Conservation (phyloP, 202 grass and related monocot genomes). For the Carex sylvatica region DNA sequence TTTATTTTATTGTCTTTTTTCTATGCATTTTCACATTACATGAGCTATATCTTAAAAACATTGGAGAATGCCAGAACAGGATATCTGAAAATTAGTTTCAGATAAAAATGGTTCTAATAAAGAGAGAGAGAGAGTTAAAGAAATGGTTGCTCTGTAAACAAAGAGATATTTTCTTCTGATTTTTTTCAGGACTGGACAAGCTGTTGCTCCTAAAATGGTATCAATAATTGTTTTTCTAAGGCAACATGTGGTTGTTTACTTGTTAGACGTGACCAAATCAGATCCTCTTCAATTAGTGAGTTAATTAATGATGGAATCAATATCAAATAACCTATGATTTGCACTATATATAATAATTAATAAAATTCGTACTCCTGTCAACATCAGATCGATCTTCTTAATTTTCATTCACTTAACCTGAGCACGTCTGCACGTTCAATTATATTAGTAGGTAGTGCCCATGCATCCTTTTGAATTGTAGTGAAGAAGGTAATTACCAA, state of each 20-base stretch:
- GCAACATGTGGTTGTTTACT: neutral
- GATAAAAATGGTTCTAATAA: neutral
- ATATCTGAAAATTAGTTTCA: neutral
- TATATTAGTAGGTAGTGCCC: no score
- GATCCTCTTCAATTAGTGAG: neutral
- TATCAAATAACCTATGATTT: neutral
- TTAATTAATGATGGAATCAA: no score
- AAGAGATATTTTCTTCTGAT: no score
- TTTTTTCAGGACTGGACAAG: no score
- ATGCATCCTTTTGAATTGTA: no score
- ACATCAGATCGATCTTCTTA: neutral
- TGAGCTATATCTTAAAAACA: no score
- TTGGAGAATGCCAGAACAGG: neutral
- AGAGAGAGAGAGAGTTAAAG: neutral
- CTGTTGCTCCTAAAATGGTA: neutral
- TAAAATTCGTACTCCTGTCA: neutral
- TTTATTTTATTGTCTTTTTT: neutral
- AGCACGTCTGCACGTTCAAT: neutral
- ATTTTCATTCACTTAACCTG: neutral
- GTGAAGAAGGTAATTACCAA: no score
- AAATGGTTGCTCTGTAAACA: no score
- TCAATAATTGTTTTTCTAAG: neutral
- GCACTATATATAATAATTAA: neutral
- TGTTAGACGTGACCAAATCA: neutral
- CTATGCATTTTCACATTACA: neutral